Conservation (phyloP, 345 rosid species). For the Cardamine resedifolia region DNA sequence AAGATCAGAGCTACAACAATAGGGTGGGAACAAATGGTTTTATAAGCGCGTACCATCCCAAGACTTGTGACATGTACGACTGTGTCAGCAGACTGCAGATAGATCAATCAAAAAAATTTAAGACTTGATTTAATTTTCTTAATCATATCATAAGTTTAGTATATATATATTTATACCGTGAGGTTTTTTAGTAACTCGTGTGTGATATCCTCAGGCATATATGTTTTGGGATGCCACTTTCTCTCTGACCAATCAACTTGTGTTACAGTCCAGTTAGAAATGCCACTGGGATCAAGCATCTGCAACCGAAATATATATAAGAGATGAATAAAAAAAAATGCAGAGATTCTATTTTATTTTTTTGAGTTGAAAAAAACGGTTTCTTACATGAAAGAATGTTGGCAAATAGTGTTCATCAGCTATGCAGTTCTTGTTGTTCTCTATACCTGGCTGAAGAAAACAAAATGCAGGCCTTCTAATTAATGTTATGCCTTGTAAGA, state of each 20-base stretch:
- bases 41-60: constrained; percentile 52
- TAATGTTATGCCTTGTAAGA: not conserved
- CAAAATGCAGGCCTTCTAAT: constrained; percentile 7
- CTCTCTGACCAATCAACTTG: constrained; percentile 99
- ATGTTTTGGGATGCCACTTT: constrained; percentile 97
- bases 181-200: constrained; percentile 69
- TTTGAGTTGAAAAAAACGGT: not conserved
- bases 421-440: constrained; percentile 85
- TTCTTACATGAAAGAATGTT: constrained; percentile 81
- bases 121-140: not conserved
- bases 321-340: not conserved
- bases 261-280: constrained; percentile 91
- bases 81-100: constrained; percentile 69
- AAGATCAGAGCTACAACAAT: not conserved
- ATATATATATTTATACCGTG: constrained; percentile 50
- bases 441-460: constrained; percentile 87
- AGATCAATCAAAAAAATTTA: constrained; percentile 1
- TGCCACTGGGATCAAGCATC: constrained; percentile 91
- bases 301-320: constrained; percentile 32
- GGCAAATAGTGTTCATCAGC: constrained; percentile 99
- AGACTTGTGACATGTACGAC: constrained; percentile 84
- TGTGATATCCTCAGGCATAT: constrained; percentile 63
- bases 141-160: too few relatives aligned
- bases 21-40: not conserved
- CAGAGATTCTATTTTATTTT: not conserved